phyloP scores from a whole-genome alignment of 2,329 filamentous ascomycete species.

The Corynespora cassiicola region DNA sequence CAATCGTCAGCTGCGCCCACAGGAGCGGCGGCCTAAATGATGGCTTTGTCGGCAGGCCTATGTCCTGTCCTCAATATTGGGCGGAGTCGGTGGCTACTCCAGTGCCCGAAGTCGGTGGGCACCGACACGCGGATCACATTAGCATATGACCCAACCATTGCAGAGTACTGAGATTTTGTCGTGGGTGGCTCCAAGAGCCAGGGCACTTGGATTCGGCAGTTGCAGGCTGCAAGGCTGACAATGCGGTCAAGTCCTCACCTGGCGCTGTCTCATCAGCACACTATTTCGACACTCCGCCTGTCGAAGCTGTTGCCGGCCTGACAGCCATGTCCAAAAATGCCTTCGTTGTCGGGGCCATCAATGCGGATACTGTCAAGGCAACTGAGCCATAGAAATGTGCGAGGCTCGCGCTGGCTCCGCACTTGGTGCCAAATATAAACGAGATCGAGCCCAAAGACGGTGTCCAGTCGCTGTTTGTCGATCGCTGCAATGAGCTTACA shows the following conservation, averaged over 20 bases:
- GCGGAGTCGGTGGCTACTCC: slow-evolving; percentile 11
- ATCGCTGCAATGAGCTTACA: slow-evolving; percentile 23
- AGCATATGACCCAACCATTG: slow-evolving; percentile 14
- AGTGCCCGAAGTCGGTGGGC: slow-evolving; percentile 19
- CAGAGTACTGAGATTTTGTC: slow-evolving; percentile 13
- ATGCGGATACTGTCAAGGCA: slow-evolving; percentile 9
- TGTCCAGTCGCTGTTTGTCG: too few species aligned
- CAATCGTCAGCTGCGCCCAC: slow-evolving; percentile 21
- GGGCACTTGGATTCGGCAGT: slow-evolving; percentile 26
- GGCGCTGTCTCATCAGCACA: slow-evolving; percentile 24
- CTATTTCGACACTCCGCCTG: slow-evolving; percentile 20
- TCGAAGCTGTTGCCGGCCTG: slow-evolving; percentile 12
- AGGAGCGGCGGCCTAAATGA: slow-evolving; percentile 29
- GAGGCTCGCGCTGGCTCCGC: slow-evolving; percentile 23
- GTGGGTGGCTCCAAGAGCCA: slow-evolving; percentile 7
- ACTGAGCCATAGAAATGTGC: slow-evolving; percentile 18
- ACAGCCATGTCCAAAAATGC: slow-evolving; percentile 29
- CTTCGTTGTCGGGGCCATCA: slow-evolving; percentile 19
- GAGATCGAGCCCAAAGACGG: slow-evolving; percentile 15
- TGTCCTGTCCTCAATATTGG: slow-evolving; percentile 25
- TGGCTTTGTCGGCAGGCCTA: slow-evolving; percentile 29
- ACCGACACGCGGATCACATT: slow-evolving; percentile 15
- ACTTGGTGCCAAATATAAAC: slow-evolving; percentile 23
- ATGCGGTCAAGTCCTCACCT: slow-evolving; percentile 28
- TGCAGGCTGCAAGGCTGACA: slow-evolving; percentile 28